Evolutionary conservation across 2,329 filamentous ascomycete species (phyloP), one percentile per base, ranked within the genome.

Genomic region (Diaporthe sp.): DNA sequence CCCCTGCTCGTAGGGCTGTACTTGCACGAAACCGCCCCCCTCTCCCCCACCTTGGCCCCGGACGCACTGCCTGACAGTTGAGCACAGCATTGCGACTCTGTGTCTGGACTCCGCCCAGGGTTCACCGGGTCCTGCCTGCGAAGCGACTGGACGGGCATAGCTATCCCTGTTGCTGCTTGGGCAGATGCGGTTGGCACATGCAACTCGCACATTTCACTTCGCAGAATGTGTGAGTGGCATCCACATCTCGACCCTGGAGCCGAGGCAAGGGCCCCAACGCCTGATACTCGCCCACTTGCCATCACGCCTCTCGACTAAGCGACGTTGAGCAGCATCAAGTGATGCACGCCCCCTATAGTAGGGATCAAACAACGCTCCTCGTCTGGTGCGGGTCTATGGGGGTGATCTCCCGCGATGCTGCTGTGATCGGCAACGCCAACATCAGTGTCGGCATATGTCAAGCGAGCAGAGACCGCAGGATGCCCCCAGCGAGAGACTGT

Each of bases 1-100:
- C 31, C 65, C 65, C 51, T 70, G 49, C 65, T 70, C 65, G 65
- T 70, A 70, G 65, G 65, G 65, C 65, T 70, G 61, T 20, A 53
- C 65, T 55, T 55, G 47, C 49, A 28, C 65, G 39, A 53, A 13
- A 31, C 37, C 65, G 34, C 7, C 34, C 37, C 8, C 31, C 20
- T 9, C n/a, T n/a, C 17, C 8, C 47, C 13, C 34, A 22, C 47
- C 34, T 22, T 37, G 65, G 34, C 65, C 65, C 47, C 65, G 25
- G 65, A 42, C 12, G 20, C 65, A 42, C 49, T 55, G 49, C 47
- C 34, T 70, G 49, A 42, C 65, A 42, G 13, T 53, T 42, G 31
- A 55, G 47, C 65, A 42, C 34, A 39, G 65, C 49, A 70, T 10
- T 55, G 47, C 49, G 49, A 70, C 34, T 70, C 65, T 28, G 20